Percentiles rank a stretch among this genome's conserved stretches.
Evolutionary conservation across 805 yeast genomes (phyloP).

Genomic region (Saccharomycopsis synnaedendra): DNA sequence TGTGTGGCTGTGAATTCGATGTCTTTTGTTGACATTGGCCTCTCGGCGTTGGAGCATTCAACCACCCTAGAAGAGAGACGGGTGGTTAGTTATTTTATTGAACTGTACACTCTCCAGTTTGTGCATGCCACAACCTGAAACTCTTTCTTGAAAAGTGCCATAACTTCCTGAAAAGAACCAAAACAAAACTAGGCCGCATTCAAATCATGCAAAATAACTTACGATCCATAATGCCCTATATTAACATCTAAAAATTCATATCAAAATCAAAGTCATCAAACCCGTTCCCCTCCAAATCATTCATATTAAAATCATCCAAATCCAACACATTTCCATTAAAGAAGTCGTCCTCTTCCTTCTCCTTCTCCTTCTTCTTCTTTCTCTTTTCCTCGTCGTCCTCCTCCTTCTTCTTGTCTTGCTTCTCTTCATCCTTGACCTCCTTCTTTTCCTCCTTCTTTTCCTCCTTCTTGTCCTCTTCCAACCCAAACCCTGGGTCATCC

Average conservation of each 20-base stretch:
- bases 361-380: neutral
- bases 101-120: too few relatives aligned
- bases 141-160: too few relatives aligned
- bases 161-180: too few relatives aligned
- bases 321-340: slow-evolving; percentile 8
- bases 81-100: too few relatives aligned
- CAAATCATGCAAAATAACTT: too few relatives aligned
- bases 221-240: too few relatives aligned
- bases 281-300: slow-evolving; percentile 8
- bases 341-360: slow-evolving; percentile 3
- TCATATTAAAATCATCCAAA: slow-evolving; percentile 13
- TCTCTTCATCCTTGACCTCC: neutral
- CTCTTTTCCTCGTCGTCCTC: neutral
- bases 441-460: neutral
- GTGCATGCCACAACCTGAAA: too few relatives aligned
- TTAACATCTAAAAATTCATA: slow-evolving; percentile 1
- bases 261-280: slow-evolving; percentile 15
- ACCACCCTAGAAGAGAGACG: too few relatives aligned
- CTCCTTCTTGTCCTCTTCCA: neutral
- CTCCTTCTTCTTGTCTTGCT: neutral
- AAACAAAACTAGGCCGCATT: too few relatives aligned
- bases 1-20: too few relatives aligned
- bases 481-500: slow-evolving; percentile 4
- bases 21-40: too few relatives aligned
- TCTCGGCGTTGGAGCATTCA: too few relatives aligned